phyloP scores from a whole-genome alignment of 2,329 filamentous ascomycete genomes.

The Tolypocladium cylindrosporum region DNA sequence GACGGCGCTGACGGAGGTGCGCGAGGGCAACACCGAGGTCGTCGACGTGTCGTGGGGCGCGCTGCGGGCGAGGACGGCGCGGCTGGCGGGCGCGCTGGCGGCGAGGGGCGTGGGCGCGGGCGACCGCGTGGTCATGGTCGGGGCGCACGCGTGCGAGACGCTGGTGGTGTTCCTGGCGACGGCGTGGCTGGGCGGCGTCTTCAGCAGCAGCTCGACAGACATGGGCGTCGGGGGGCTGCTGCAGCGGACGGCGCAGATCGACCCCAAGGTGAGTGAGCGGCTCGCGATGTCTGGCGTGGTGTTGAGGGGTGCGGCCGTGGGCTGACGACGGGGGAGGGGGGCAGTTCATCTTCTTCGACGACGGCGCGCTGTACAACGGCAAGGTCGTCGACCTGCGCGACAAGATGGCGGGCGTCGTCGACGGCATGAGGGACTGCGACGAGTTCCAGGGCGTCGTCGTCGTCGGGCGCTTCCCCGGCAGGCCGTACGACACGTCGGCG shows the following conservation, averaged over 20 bases:
- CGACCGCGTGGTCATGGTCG: constrained; percentile 67
- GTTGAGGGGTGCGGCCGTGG: too few species aligned
- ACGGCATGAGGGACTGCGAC: constrained; percentile 49
- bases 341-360: constrained; percentile 72
- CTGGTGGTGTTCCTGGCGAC: constrained; percentile 61
- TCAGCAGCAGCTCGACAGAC: constrained; percentile 69
- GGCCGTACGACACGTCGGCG: constrained; percentile 45
- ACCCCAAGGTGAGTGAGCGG: constrained; percentile 51
- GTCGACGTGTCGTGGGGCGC: constrained; percentile 57
- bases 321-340: too few species aligned
- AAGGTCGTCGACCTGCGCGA: constrained; percentile 59
- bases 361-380: constrained; percentile 70
- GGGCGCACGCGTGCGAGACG: constrained; percentile 66
- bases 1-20: constrained; percentile 62
- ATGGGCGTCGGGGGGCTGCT: constrained; percentile 74
- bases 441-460: constrained; percentile 56
- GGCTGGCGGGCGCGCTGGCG: constrained; percentile 56
- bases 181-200: constrained; percentile 62
- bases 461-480: constrained; percentile 51
- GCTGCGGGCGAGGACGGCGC: constrained; percentile 47
- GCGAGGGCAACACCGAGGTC: constrained; percentile 51
- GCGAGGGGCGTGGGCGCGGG: constrained; percentile 57
- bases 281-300: neutral
- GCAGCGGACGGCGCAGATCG: constrained; percentile 64
- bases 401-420: constrained; percentile 64